phyloP scores from a whole-genome alignment of 2,329 filamentous ascomycete genomes.

The Aspergillus quadrilineatus region DNA sequence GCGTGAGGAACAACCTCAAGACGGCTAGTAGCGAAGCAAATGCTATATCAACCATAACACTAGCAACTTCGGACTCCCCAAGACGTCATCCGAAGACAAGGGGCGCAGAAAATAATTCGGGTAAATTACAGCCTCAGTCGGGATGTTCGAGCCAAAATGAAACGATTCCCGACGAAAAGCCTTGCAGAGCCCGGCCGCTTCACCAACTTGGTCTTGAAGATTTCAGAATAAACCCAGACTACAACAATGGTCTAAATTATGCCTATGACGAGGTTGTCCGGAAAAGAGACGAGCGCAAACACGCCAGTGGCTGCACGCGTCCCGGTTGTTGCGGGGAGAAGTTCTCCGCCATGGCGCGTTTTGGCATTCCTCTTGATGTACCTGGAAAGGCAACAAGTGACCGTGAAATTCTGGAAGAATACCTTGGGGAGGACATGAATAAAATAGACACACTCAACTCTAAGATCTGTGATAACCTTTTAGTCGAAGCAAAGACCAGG shows the following conservation, averaged over 20 bases:
- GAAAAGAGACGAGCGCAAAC: constrained; percentile 65
- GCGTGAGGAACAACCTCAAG: not conserved
- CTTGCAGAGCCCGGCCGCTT: constrained; percentile 59
- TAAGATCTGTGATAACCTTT: constrained; percentile 63
- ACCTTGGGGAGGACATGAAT: constrained; percentile 48
- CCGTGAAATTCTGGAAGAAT: constrained; percentile 50
- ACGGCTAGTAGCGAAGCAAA: not conserved
- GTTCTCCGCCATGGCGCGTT: constrained; percentile 64
- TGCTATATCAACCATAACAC: not conserved
- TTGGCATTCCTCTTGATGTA: constrained; percentile 31
- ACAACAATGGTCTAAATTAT: constrained; percentile 68
- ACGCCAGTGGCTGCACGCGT: constrained; percentile 71
- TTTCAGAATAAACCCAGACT: constrained; percentile 77
- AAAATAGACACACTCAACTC: constrained; percentile 51
- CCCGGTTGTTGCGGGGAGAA: constrained; percentile 73
- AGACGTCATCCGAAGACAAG: not conserved
- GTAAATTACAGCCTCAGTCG: not conserved
- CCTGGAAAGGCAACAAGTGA: constrained; percentile 29
- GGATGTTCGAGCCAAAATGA: constrained; percentile 4
- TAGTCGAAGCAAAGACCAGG: constrained; percentile 73
- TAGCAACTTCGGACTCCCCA: not conserved
- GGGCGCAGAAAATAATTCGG: not conserved
- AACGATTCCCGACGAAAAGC: constrained; percentile 35
- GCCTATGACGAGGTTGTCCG: constrained; percentile 76
- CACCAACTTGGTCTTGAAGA: constrained; percentile 63